phyloP scores from a whole-genome alignment of 108 stramenopile genomes.

The Thalassiosira profunda region DNA sequence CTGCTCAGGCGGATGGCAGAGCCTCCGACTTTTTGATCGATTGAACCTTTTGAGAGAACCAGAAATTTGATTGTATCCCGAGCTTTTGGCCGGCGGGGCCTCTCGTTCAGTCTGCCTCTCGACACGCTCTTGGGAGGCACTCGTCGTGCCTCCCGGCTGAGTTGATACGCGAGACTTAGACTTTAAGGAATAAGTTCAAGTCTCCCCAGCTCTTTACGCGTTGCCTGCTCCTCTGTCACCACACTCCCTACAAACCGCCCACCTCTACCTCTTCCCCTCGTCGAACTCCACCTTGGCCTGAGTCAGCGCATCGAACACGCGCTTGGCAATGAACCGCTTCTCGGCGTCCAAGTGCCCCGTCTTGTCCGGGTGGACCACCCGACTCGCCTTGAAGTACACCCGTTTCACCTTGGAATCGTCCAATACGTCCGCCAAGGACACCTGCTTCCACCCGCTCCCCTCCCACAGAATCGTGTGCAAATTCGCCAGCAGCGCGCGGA shows the following conservation, averaged over 20 bases:
- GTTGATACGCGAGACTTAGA: no score
- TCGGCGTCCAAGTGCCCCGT: constrained; percentile 84
- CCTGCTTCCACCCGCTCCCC: constrained; percentile 89
- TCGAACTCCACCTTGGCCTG: constrained; percentile 92
- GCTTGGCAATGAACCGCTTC: constrained; percentile 93
- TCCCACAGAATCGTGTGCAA: constrained; percentile 96
- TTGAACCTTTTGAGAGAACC: no score
- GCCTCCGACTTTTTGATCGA: no score
- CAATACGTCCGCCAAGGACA: constrained; percentile 94
- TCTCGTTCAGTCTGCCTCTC: no score
- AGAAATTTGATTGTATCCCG: no score
- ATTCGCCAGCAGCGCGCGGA: constrained; percentile 94
- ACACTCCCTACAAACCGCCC: background rate
- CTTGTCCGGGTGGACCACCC: constrained; percentile 97
- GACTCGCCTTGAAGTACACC: constrained; percentile 88
- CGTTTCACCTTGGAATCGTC: constrained; percentile 90
- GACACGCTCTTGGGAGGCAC: no score
- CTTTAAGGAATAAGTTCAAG: no score
- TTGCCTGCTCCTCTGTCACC: no score
- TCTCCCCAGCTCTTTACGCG: no score
- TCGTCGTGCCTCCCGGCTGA: no score
- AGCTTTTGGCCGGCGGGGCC: no score
- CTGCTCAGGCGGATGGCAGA: no score
- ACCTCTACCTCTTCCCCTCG: constrained; percentile 39
- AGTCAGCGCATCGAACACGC: constrained; percentile 92